Base-by-base conservation (phyloP, 179 eudicot genomes). In the Corrigiola litoralis region DNA sequence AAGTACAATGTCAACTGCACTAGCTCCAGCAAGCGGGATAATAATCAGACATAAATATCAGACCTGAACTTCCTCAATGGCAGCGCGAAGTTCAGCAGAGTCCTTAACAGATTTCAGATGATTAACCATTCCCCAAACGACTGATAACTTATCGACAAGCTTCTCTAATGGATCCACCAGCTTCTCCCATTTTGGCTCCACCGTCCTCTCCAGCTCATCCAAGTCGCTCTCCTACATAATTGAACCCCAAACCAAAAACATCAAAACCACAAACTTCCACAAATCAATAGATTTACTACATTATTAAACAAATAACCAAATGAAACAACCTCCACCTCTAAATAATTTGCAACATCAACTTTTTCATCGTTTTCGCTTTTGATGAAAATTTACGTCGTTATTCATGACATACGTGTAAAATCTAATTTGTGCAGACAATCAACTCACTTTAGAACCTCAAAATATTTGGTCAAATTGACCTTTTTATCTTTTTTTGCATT, bases 11-110 rank as follows among this genome's bases (percentile, higher is more conserved):
- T n/a, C n/a, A n/a, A n/a, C n/a, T n/a, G n/a, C n/a, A n/a, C n/a
- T n/a, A n/a, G n/a, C n/a, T n/a, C n/a, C 37, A 34, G 37, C 37
- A 34, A 47, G 3, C 51, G 21, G 8, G n/a, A n/a, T n/a, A n/a
- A n/a, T n/a, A 21, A 48, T 0, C 0, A 4, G 3, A 17, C 32
- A 41, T 6, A 63, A 25, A 2, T 24, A 41, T 4, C n/a, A 13
- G 13, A 89, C 96, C 99, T 91, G 99, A 21, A 91, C 85, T 82
- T 95, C 99, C 73, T 95, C 97, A 18, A 95, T 84, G 25, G 99
- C 99, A 0, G 99, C 72, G 20, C 99, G 96, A 47, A 95, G 96
- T 53, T 91, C 96, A 16, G 92, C 45, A 20, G 80, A 71, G 61
- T 95, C 99, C 54, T 91, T 82, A 34, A 95, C 97, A 17, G 96